Percentiles rank a stretch among this genome's conserved stretches.
These are phyloP conservation scores for Ophiostoma tasmaniense DNA, from an alignment of 2,329 filamentous ascomycete genomes.

Conservation along the genomic window DNA sequence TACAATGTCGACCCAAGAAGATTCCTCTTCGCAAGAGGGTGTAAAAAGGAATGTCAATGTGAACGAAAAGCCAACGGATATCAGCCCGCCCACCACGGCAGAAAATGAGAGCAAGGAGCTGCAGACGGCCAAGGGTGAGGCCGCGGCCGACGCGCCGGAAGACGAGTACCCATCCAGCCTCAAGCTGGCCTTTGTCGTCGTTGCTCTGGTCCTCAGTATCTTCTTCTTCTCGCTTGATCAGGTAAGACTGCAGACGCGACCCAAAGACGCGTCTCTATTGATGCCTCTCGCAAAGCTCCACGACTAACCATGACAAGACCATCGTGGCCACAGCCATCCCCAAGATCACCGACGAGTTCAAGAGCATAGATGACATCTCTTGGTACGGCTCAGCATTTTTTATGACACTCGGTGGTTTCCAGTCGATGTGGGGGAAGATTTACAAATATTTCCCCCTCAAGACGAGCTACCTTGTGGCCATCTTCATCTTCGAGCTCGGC, in stretches of 20 bases:
- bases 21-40: neutral
- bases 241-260: neutral
- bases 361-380: slow-evolving; percentile 44
- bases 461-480: slow-evolving; percentile 38
- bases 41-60: neutral
- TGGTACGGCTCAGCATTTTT: slow-evolving; percentile 54
- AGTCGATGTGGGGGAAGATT: slow-evolving; percentile 39
- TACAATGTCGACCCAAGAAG: neutral
- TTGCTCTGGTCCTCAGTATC: neutral
- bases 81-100: neutral
- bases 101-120: neutral
- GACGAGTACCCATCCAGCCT: neutral
- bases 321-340: slow-evolving; percentile 50
- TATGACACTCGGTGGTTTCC: slow-evolving; percentile 38
- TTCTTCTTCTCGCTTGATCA: neutral
- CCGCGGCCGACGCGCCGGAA: neutral
- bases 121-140: neutral
- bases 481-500: slow-evolving; percentile 48
- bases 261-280: neutral
- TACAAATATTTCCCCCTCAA: slow-evolving; percentile 46
- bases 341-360: slow-evolving; percentile 46
- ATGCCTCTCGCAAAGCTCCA: neutral
- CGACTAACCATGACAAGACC: slow-evolving; percentile 28
- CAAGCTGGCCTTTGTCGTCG: neutral
- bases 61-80: neutral